phyloP scores from a whole-genome alignment of 176 grass and related monocot genomes.

The Aegilops umbellulata region DNA sequence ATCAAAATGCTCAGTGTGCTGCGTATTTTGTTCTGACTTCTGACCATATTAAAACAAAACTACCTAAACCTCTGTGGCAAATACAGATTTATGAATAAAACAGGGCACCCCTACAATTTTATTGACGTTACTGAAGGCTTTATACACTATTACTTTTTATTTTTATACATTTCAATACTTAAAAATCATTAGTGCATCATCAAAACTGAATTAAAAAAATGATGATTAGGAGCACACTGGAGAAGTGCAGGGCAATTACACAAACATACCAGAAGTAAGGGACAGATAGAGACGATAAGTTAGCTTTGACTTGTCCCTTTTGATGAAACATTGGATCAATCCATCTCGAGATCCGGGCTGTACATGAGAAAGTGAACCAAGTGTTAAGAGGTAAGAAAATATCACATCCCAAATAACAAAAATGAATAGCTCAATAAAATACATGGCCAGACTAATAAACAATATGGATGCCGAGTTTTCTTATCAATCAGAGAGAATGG shows the following conservation, averaged over 20 bases:
- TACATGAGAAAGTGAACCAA: conserved; percentile 24
- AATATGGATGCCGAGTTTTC: not conserved
- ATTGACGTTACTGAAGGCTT: not conserved
- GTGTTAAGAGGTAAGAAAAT: conserved; percentile 4
- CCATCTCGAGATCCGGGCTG: conserved; percentile 85
- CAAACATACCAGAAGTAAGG: conserved; percentile 65
- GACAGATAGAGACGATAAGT: conserved; percentile 90
- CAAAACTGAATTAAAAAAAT: not conserved
- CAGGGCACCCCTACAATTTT: not conserved
- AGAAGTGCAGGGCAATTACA: not conserved
- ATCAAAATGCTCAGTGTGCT: not conserved
- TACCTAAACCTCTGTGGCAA: not conserved
- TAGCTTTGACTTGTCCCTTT: conserved; percentile 80
- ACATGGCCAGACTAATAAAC: not conserved
- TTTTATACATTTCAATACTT: not conserved
- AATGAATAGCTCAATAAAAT: not conserved
- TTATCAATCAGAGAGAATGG: not conserved
- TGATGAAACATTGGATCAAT: conserved; percentile 85
- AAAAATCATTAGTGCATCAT: not conserved
- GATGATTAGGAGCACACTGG: not conserved
- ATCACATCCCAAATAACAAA: not conserved
- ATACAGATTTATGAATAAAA: not conserved
- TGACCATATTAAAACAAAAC: not conserved
- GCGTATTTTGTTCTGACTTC: not conserved
- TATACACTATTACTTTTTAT: not conserved